phyloP scores from a whole-genome alignment of 805 yeast genomes.

The Metschnikowia lachancei region DNA sequence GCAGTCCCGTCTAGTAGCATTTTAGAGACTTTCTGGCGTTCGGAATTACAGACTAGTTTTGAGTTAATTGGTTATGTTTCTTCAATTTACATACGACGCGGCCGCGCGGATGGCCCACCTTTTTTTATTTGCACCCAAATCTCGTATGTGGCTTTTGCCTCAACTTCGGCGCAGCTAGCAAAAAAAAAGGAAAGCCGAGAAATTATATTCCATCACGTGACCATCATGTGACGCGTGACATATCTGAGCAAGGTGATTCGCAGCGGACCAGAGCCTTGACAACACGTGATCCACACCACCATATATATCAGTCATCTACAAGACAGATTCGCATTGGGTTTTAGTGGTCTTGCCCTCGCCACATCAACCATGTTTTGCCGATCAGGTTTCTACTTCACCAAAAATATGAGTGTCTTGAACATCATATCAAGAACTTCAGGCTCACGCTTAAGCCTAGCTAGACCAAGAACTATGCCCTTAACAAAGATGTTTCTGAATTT shows the following conservation, averaged over 20 bases:
- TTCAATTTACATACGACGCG: neutral
- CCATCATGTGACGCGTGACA: constrained; percentile 2
- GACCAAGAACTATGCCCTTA: constrained; percentile 11
- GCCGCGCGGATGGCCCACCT: neutral
- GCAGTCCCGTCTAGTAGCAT: constrained; percentile 16
- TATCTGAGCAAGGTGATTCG: constrained; percentile 1
- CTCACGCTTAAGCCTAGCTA: constrained; percentile 18
- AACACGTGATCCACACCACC: neutral
- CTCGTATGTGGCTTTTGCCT: neutral
- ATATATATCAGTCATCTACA: neutral
- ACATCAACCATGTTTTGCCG: constrained; percentile 36
- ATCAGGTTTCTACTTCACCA: constrained; percentile 57
- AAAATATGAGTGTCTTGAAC: constrained; percentile 47
- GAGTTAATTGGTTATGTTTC: neutral
- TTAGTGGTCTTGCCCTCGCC: no score
- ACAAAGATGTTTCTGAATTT: constrained; percentile 4
- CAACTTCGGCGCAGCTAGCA: neutral
- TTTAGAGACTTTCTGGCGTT: neutral
- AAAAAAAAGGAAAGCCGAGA: no score
- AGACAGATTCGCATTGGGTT: no score
- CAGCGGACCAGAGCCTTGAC: neutral
- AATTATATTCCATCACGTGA: no score
- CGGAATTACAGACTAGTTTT: neutral
- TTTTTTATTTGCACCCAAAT: constrained; percentile 4
- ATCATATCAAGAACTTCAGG: constrained; percentile 26